Conservation (phyloP, 1,284 basidiomycete genomes). For the Microbotryum scabiosae region DNA sequence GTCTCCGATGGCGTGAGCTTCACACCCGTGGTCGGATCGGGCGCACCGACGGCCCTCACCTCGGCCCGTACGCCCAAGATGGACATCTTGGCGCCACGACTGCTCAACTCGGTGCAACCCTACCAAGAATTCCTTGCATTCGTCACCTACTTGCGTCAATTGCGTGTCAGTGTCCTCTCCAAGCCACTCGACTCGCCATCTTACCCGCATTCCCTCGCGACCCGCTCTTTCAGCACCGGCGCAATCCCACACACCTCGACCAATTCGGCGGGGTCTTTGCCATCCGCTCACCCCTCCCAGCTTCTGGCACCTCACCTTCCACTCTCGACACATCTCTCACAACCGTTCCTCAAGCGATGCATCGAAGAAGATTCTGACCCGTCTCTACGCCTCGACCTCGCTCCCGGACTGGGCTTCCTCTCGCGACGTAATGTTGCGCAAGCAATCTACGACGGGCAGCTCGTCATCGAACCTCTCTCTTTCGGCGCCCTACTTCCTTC, state of each 20-base stretch:
- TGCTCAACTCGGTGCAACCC: slow-evolving; percentile 46
- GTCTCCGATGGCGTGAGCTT: slow-evolving; percentile 17
- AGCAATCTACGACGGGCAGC: slow-evolving; percentile 78
- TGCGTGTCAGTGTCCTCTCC: slow-evolving; percentile 50
- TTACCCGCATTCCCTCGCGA: slow-evolving; percentile 10
- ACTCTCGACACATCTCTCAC: slow-evolving; percentile 43
- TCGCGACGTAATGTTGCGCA: slow-evolving; percentile 74
- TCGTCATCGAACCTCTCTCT: slow-evolving; percentile 78
- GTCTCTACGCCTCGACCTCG: slow-evolving; percentile 82
- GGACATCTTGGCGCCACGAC: slow-evolving; percentile 14
- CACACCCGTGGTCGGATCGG: slow-evolving; percentile 5
- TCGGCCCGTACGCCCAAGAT: slow-evolving; percentile 15
- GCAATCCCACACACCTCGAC: slow-evolving; percentile 23
- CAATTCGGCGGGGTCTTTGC: slow-evolving; percentile 34
- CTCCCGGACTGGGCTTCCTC: slow-evolving; percentile 88
- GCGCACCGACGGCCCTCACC: slow-evolving; percentile 14
- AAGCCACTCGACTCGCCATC: slow-evolving; percentile 7
- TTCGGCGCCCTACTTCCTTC: slow-evolving; percentile 18
- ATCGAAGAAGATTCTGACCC: slow-evolving; percentile 88
- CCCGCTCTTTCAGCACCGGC: slow-evolving; percentile 20
- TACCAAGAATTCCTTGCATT: slow-evolving; percentile 82
- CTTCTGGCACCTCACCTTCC: slow-evolving; percentile 52
- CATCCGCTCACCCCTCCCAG: slow-evolving; percentile 47
- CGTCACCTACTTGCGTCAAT: slow-evolving; percentile 65
- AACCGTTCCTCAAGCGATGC: slow-evolving; percentile 76